These are phyloP conservation scores for Camellia oleifera DNA, from an alignment of 179 eudicot species.

Conservation along the genomic window DNA sequence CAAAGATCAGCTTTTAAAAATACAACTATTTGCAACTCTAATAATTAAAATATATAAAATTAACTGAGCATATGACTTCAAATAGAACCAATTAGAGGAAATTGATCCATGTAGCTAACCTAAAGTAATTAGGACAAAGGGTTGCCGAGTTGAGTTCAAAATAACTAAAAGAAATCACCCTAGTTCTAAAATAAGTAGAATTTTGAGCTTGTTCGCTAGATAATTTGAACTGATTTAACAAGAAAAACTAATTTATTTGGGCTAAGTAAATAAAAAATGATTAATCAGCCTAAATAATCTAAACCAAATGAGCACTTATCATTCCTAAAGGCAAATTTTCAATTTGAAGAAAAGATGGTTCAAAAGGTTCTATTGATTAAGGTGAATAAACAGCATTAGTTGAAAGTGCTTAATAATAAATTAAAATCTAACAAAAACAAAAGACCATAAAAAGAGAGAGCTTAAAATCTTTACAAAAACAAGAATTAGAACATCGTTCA, in stretches of 20 bases:
- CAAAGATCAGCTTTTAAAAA: conserved; percentile 1
- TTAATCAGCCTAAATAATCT: neutral
- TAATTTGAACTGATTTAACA: neutral
- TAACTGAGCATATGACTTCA: neutral
- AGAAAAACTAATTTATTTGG: neutral
- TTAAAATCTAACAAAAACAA: neutral
- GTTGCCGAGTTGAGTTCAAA: neutral
- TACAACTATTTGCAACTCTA: too few species aligned
- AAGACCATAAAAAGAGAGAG: neutral
- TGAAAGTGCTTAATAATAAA: neutral
- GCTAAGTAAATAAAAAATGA: neutral
- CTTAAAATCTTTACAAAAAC: neutral
- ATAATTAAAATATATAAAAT: neutral
- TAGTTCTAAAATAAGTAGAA: neutral
- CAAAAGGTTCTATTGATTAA: neutral
- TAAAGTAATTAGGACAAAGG: neutral
- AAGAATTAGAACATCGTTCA: neutral
- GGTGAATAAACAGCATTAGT: neutral
- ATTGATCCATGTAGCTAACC: neutral
- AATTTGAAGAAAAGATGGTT: neutral
- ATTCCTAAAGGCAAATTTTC: neutral
- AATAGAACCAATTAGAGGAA: neutral
- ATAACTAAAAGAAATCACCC: neutral
- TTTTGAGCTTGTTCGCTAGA: neutral
- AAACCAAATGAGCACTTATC: neutral